Conservation (phyloP, 2,329 filamentous ascomycete genomes). For the Furcasterigmium sp. region DNA sequence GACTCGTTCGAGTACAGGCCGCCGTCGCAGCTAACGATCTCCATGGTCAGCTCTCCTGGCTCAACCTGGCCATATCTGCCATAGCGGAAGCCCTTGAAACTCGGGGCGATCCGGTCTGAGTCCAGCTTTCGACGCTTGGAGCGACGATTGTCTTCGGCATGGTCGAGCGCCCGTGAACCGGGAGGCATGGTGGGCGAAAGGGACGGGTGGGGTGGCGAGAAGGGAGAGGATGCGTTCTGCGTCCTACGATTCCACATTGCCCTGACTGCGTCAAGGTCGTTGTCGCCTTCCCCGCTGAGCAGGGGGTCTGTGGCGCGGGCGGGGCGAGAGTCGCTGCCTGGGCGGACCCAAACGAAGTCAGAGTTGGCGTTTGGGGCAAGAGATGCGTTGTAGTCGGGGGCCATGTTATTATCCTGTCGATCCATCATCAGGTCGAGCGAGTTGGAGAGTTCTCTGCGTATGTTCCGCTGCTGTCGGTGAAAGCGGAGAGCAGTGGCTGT, state of each 20-base stretch:
- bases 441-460: background rate
- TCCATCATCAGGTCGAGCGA: background rate
- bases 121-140: conserved; percentile 68
- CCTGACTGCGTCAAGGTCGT: conserved; percentile 11
- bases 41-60: conserved; percentile 75
- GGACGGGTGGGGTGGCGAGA: conserved; percentile 19
- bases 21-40: conserved; percentile 85
- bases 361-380: background rate
- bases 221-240: conserved; percentile 11
- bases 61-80: conserved; percentile 85
- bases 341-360: background rate
- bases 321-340: background rate
- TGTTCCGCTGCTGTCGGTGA: background rate
- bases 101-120: conserved; percentile 47
- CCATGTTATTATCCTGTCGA: background rate
- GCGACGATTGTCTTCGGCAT: conserved; percentile 43
- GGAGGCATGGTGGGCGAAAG: conserved; percentile 27
- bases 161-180: conserved; percentile 28
- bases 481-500: background rate
- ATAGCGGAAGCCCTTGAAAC: conserved; percentile 64
- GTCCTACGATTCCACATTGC: conserved; percentile 10
- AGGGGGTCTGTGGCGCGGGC: background rate
- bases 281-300: conserved; percentile 2
- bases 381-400: background rate
- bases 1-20: conserved; percentile 62